Conservation (phyloP, 1,284 basidiomycete species). For the Coniophora puteana region DNA sequence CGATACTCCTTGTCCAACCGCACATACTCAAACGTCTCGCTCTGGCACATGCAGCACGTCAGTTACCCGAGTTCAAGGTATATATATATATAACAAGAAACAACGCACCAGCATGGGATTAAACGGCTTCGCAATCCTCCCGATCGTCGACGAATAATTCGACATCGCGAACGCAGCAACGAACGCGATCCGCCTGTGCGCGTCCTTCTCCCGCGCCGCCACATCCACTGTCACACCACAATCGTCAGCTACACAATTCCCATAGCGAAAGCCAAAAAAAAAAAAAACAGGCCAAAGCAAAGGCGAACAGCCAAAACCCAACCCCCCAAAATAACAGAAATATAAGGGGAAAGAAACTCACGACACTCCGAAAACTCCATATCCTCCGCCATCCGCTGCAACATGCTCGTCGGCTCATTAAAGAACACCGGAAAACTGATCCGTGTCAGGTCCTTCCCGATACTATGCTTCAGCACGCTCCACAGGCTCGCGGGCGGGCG, state of each 20-base stretch:
- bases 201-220: slow-evolving; percentile 75
- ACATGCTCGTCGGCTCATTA: slow-evolving; percentile 96
- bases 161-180: slow-evolving; percentile 98
- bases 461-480: slow-evolving; percentile 94
- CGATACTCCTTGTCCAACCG: slow-evolving; percentile 85
- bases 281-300: background rate
- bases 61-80: slow-evolving; percentile 6
- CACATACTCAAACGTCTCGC: slow-evolving; percentile 95
- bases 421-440: slow-evolving; percentile 97
- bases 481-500: slow-evolving; percentile 91
- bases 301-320: background rate
- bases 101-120: slow-evolving; percentile 79
- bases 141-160: slow-evolving; percentile 96
- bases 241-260: background rate
- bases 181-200: slow-evolving; percentile 84
- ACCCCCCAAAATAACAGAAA: background rate
- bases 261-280: slow-evolving; percentile 1
- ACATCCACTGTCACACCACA: slow-evolving; percentile 64
- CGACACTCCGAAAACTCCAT: slow-evolving; percentile 95
- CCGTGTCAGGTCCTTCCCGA: slow-evolving; percentile 96
- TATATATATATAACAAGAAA: background rate
- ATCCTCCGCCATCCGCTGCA: slow-evolving; percentile 88
- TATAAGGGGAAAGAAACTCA: slow-evolving; percentile 36
- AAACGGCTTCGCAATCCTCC: slow-evolving; percentile 93
- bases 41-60: slow-evolving; percentile 27